Percentiles rank a stretch among this genome's conserved stretches.
Conservation (phyloP, 495 filamentous ascomycete species). For the Penicillium parvum region DNA sequence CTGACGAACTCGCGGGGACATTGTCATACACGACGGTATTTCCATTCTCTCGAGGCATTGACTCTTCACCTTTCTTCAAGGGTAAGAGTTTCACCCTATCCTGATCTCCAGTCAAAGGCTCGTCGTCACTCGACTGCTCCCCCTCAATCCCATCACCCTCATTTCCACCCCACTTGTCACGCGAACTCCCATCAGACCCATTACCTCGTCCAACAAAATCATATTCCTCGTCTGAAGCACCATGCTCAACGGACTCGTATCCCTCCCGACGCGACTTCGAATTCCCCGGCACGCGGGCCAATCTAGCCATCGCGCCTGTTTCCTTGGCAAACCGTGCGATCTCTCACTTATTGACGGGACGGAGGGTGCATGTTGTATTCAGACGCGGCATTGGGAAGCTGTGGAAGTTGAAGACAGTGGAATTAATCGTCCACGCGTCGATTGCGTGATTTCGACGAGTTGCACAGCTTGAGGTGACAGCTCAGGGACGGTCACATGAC, state of each 20-base stretch:
- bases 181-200: neutral
- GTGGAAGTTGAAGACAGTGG: neutral
- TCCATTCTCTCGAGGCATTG: no score
- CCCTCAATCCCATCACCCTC: no score
- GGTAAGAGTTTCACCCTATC: conserved; percentile 18
- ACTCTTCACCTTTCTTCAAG: neutral
- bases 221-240: neutral
- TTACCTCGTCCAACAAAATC: neutral
- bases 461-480: neutral
- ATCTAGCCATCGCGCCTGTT: conserved; percentile 9
- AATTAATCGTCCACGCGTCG: no score
- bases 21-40: no score
- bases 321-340: conserved; percentile 2
- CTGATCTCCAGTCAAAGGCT: conserved; percentile 8
- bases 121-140: conserved; percentile 18
- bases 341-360: neutral
- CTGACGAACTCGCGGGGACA: neutral
- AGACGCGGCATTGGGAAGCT: neutral
- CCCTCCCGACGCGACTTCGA: conserved; percentile 6
- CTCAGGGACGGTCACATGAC: neutral
- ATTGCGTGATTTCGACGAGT: neutral
- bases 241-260: conserved; percentile 8
- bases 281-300: conserved; percentile 1
- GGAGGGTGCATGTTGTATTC: neutral
- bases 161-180: neutral